Evolutionary conservation across 768 basidiomycete genomes (phyloP).

Genomic region (Mycena capillaripes): DNA sequence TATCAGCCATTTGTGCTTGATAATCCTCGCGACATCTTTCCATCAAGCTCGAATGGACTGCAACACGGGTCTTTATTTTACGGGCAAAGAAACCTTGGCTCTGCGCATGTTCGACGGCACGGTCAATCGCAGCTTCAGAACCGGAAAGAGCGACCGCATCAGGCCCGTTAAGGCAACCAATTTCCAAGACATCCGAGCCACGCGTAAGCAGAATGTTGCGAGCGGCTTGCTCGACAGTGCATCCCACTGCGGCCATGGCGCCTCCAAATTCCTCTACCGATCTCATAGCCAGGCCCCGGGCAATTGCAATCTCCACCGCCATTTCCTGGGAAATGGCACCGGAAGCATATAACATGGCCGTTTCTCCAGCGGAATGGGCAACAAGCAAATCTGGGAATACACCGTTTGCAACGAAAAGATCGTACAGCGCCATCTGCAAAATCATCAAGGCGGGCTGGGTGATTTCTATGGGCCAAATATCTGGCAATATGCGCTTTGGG

Average conservation of each 20-base stretch:
- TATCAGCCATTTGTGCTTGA: conserved; percentile 40
- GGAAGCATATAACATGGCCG: conserved; percentile 57
- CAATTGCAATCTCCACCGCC: conserved; percentile 59
- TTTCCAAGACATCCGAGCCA: conserved; percentile 44
- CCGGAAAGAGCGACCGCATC: conserved; percentile 56
- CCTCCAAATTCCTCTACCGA: conserved; percentile 47
- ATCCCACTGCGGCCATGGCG: conserved; percentile 61
- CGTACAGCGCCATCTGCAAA: conserved; percentile 60
- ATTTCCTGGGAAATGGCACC: conserved; percentile 54
- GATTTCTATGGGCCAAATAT: conserved; percentile 50
- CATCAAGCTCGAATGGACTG: conserved; percentile 56
- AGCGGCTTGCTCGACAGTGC: conserved; percentile 46
- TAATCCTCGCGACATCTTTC: conserved; percentile 50
- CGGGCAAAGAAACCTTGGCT: conserved; percentile 49
- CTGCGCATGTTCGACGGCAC: conserved; percentile 45
- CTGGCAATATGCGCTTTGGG: background rate
- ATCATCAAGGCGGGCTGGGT: conserved; percentile 57
- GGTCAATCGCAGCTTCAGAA: conserved; percentile 41
- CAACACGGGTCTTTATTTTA: conserved; percentile 52
- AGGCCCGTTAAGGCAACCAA: conserved; percentile 58
- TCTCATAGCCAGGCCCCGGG: conserved; percentile 52
- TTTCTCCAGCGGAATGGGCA: conserved; percentile 64
- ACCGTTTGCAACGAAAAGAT: conserved; percentile 52
- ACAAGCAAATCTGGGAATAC: conserved; percentile 53
- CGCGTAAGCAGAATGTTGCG: conserved; percentile 44